These are phyloP conservation scores for Acarospora socialis DNA, from an alignment of 2,329 filamentous ascomycete species.

Conservation along the genomic window DNA sequence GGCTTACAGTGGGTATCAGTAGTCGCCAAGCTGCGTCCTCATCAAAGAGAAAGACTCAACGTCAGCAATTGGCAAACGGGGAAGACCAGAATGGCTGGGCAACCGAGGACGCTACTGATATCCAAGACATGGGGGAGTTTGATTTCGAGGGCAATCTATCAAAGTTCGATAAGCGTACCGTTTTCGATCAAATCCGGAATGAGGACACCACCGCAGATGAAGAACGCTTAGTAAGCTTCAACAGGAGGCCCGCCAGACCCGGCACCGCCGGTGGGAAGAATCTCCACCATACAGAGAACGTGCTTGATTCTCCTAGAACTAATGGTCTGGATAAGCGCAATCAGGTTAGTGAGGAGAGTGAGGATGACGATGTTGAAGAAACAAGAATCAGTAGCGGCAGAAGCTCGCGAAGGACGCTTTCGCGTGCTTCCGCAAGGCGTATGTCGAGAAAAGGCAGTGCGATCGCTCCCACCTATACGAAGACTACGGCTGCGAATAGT, in stretches of 20 bases:
- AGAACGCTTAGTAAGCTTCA: conserved; percentile 80
- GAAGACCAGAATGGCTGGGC: conserved; percentile 72
- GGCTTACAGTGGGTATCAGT: no score
- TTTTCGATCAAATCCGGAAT: conserved; percentile 84
- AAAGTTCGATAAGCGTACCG: conserved; percentile 83
- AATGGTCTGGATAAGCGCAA: conserved; percentile 41
- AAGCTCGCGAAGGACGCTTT: conserved; percentile 29
- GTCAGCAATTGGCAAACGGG: conserved; percentile 21
- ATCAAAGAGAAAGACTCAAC: neutral
- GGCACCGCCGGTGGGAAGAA: conserved; percentile 76
- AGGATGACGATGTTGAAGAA: conserved; percentile 34
- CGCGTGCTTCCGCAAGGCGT: conserved; percentile 21
- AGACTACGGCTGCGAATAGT: no score
- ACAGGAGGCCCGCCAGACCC: conserved; percentile 48
- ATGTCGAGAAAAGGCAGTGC: conserved; percentile 30
- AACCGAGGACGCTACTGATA: conserved; percentile 89
- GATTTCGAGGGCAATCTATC: conserved; percentile 82
- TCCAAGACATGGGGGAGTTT: conserved; percentile 85
- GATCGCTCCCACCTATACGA: conserved; percentile 25
- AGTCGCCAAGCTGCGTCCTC: neutral
- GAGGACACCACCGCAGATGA: conserved; percentile 83
- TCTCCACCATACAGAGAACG: conserved; percentile 80
- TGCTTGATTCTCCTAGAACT: conserved; percentile 49
- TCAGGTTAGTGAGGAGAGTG: conserved; percentile 60
- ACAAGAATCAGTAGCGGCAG: conserved; percentile 30